Conservation (phyloP, 495 filamentous ascomycete genomes). For the Elasticomyces elasticus region DNA sequence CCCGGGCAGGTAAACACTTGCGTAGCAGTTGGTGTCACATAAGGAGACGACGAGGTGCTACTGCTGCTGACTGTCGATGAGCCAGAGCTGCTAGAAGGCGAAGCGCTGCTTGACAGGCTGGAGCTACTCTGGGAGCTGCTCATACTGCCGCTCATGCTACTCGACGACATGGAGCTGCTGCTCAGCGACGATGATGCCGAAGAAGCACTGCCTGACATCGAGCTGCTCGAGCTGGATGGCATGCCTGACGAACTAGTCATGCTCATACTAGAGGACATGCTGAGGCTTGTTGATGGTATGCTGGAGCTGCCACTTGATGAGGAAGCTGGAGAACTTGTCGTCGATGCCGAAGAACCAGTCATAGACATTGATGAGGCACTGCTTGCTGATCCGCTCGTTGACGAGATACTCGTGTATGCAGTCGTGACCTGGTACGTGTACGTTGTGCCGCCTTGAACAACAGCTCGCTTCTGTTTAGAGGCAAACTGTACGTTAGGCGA, state of each 20-base stretch:
- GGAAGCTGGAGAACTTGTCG: neutral
- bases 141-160: neutral
- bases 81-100: neutral
- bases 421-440: conserved; percentile 4
- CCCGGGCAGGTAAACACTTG: neutral
- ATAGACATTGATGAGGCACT: neutral
- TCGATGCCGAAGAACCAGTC: neutral
- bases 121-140: neutral
- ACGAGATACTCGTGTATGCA: neutral
- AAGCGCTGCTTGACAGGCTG: neutral
- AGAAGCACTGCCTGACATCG: neutral
- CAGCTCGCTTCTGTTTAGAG: neutral
- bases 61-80: neutral
- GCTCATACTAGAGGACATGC: conserved; percentile 1
- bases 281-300: neutral
- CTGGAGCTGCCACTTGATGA: neutral
- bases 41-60: neutral
- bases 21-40: neutral
- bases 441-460: conserved; percentile 1
- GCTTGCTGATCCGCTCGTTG: neutral
- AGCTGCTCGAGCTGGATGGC: neutral
- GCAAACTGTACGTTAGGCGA: conserved; percentile 6
- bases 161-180: neutral
- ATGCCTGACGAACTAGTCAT: neutral
- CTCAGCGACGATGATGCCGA: neutral